Percentiles rank a stretch among this genome's conserved stretches.
These are phyloP conservation scores for Neonectria ditissima DNA, from an alignment of 2,329 filamentous ascomycete genomes.

Conservation along the genomic window DNA sequence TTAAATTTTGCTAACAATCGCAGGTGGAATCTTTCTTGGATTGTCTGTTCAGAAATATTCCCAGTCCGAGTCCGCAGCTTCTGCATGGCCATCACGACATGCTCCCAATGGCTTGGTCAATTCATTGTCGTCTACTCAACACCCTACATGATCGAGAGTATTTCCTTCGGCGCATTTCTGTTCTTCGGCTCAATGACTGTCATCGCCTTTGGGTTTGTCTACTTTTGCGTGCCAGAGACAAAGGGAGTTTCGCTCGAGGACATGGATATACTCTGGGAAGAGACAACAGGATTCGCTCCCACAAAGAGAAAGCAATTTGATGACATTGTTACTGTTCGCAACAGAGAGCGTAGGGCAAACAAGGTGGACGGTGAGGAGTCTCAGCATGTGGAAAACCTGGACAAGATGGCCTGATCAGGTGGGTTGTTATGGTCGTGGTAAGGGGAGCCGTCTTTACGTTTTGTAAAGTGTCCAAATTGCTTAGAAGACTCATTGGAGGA, in stretches of 20 bases:
- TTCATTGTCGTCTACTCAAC: conserved; percentile 47
- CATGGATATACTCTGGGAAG: conserved; percentile 43
- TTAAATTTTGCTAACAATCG: neutral
- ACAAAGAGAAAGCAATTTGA: conserved; percentile 12
- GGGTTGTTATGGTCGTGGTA: no score
- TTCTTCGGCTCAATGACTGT: conserved; percentile 35
- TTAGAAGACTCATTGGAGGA: no score
- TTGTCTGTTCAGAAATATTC: conserved; percentile 44
- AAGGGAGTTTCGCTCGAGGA: conserved; percentile 44
- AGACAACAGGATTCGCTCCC: conserved; percentile 18
- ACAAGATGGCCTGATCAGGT: neutral
- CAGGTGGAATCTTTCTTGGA: conserved; percentile 34
- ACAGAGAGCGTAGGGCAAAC: neutral
- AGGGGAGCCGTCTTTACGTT: no score
- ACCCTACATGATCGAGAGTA: conserved; percentile 46
- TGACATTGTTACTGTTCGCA: conserved; percentile 6
- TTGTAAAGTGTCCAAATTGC: no score
- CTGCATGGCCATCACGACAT: conserved; percentile 44
- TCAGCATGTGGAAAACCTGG: conserved; percentile 11
- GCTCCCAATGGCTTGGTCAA: conserved; percentile 48
- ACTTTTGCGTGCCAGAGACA: conserved; percentile 39
- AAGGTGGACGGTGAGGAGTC: conserved; percentile 11
- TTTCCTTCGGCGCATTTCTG: conserved; percentile 29
- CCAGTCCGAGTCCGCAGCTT: conserved; percentile 45
- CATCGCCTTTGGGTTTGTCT: conserved; percentile 28